Evolutionary conservation across 345 rosid genomes (phyloP).

Genomic region (Geranium brycei): DNA sequence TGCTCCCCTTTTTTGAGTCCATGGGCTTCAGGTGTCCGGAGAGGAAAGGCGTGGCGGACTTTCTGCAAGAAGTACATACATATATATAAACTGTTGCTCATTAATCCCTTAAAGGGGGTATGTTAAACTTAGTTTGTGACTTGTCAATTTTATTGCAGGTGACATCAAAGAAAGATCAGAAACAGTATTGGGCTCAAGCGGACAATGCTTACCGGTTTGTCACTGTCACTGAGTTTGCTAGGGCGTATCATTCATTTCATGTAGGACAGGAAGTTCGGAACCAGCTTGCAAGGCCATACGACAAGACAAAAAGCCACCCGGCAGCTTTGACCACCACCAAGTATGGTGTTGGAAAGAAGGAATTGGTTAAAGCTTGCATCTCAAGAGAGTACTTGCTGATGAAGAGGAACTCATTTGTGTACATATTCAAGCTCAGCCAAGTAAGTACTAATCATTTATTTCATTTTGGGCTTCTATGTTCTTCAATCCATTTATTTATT

Average conservation of each 20-base stretch:
- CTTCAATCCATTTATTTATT: too few species aligned
- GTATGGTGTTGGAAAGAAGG: conserved; percentile 18
- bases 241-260: conserved; percentile 20
- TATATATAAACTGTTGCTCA: too few species aligned
- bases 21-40: conserved; percentile 40
- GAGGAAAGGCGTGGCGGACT: conserved; percentile 11
- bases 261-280: conserved; percentile 15
- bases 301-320: conserved; percentile 16
- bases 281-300: conserved; percentile 22
- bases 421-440: conserved; percentile 17
- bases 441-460: too few species aligned
- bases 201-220: conserved; percentile 18
- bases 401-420: conserved; percentile 25
- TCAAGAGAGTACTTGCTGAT: conserved; percentile 28
- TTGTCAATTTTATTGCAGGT: conserved; percentile 15
- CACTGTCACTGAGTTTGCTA: conserved; percentile 16
- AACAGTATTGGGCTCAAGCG: conserved; percentile 26
- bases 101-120: too few species aligned
- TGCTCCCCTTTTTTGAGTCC: conserved; percentile 53
- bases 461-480: too few species aligned
- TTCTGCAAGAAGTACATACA: conserved; percentile 9
- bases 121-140: too few species aligned
- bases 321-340: conserved; percentile 21
- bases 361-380: conserved; percentile 28
- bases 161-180: conserved; percentile 36